Conservation (phyloP, 768 basidiomycete species). For the Boletus huronensis region DNA sequence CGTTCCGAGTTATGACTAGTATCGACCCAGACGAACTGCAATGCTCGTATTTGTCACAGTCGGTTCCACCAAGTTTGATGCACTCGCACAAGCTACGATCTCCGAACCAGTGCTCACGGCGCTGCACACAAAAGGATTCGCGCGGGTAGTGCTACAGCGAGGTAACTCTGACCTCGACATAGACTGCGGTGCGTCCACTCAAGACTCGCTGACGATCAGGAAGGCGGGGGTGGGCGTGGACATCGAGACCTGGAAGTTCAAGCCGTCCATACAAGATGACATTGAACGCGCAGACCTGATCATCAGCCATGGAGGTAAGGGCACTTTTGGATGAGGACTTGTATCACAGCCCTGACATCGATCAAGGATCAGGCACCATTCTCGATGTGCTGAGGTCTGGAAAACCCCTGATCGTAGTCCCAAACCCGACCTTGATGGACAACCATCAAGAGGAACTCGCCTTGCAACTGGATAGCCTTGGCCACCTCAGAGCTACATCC, state of each 20-base stretch:
- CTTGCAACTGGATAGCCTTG: constrained; percentile 52
- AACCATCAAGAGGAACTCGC: constrained; percentile 94
- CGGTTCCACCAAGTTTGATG: constrained; percentile 85
- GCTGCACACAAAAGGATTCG: constrained; percentile 55
- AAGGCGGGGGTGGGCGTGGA: constrained; percentile 45
- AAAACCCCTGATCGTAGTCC: constrained; percentile 82
- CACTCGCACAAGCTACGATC: constrained; percentile 59
- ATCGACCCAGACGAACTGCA: not conserved
- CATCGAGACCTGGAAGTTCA: constrained; percentile 72
- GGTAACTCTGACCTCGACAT: constrained; percentile 57
- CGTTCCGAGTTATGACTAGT: not conserved
- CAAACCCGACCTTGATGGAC: constrained; percentile 84
- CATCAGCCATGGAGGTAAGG: constrained; percentile 90
- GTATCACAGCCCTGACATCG: not conserved
- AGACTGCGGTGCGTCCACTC: constrained; percentile 18
- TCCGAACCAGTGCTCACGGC: constrained; percentile 54
- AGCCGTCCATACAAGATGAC: constrained; percentile 63
- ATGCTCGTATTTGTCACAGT: constrained; percentile 72
- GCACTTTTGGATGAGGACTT: not conserved
- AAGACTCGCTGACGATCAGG: constrained; percentile 11
- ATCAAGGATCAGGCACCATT: constrained; percentile 88
- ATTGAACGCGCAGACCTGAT: constrained; percentile 70
- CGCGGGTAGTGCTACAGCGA: constrained; percentile 66
- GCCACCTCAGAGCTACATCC: constrained; percentile 55
- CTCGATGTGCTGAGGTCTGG: constrained; percentile 75